phyloP scores from a whole-genome alignment of 306 rosid genomes.

The Cercis canadensis region DNA sequence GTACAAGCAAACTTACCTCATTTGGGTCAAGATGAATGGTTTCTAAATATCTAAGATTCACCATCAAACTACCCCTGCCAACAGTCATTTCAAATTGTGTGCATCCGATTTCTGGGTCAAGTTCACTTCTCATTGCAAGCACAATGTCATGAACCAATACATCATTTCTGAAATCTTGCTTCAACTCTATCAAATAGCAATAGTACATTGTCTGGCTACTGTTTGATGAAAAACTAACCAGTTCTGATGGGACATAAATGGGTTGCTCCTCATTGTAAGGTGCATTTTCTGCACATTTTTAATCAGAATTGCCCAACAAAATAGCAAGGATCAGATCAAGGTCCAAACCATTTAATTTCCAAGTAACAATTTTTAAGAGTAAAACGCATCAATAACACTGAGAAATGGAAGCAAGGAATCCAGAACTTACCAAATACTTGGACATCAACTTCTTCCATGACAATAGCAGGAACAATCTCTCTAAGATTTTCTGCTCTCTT shows the following conservation, averaged over 20 bases:
- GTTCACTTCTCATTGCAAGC: slow-evolving; percentile 54
- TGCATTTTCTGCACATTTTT: slow-evolving; percentile 41
- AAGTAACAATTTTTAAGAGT: not conserved
- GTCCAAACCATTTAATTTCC: not conserved
- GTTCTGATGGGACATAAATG: slow-evolving; percentile 58
- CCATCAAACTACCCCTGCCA: slow-evolving; percentile 48
- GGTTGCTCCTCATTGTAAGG: slow-evolving; percentile 50
- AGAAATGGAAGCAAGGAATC: not conserved
- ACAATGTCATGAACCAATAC: slow-evolving; percentile 50
- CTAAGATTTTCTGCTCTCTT: not conserved
- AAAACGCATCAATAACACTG: too few species aligned
- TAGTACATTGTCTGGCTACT: slow-evolving; percentile 39
- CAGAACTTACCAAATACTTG: not conserved
- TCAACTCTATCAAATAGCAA: slow-evolving; percentile 68
- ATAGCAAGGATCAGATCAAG: not conserved
- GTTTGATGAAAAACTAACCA: slow-evolving; percentile 42
- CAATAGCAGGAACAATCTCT: not conserved
- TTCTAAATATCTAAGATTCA: slow-evolving; percentile 45
- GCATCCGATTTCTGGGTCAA: slow-evolving; percentile 47
- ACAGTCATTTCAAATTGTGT: slow-evolving; percentile 45
- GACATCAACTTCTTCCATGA: slow-evolving; percentile 4
- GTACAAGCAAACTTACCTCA: slow-evolving; percentile 42
- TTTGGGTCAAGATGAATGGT: slow-evolving; percentile 40
- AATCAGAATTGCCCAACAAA: not conserved
- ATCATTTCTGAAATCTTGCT: slow-evolving; percentile 42